Percentiles rank a stretch among this genome's conserved stretches.
Conservation (phyloP, 129 eudicot genomes). For the Centrapalus pauciflorus region DNA sequence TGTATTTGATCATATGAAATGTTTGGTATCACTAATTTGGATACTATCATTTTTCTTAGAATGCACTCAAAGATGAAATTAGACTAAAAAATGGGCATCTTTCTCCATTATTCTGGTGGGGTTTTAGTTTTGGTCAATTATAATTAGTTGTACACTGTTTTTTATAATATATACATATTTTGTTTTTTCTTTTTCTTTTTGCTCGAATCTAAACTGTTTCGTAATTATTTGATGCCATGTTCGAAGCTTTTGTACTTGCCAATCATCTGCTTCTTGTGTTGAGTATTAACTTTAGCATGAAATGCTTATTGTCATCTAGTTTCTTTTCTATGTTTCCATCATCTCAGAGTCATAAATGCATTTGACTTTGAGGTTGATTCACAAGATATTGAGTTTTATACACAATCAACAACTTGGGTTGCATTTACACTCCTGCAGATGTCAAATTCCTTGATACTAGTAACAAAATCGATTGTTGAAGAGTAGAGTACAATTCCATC, state of each 20-base stretch:
- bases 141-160: constrained; percentile 12
- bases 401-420: not conserved
- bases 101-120: constrained; percentile 19
- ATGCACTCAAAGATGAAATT: constrained; percentile 14
- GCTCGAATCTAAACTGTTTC: not conserved
- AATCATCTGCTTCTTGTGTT: constrained; percentile 5
- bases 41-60: constrained; percentile 4
- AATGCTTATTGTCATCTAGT: constrained; percentile 4
- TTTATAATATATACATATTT: too few species aligned
- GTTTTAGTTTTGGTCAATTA: not conserved
- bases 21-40: not conserved
- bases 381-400: not conserved
- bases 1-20: not conserved
- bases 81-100: constrained; percentile 8
- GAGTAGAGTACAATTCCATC: too few species aligned
- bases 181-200: not conserved
- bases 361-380: constrained; percentile 4
- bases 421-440: not conserved
- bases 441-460: not conserved
- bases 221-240: not conserved
- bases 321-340: not conserved
- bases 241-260: constrained; percentile 9
- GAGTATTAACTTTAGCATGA: not conserved
- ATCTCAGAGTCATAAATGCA: constrained; percentile 5
- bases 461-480: too few species aligned